Percentiles rank a stretch among this genome's conserved stretches.
Conservation (phyloP, 495 filamentous ascomycete species). For the Penicillium pulvis region DNA sequence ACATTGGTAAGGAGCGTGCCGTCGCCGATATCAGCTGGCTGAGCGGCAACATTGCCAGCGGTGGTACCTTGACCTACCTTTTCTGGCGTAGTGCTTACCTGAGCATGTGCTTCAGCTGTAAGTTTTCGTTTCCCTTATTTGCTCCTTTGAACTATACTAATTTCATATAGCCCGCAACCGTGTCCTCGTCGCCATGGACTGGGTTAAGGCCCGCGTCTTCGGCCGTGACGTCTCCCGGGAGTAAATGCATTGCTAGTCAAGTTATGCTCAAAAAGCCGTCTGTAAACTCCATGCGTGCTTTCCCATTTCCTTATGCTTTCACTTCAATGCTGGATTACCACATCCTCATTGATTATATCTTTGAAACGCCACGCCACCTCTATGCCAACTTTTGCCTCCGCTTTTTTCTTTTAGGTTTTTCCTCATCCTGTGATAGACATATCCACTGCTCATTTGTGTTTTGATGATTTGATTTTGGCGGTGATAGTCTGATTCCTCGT, state of each 20-base stretch:
- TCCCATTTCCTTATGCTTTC: slow-evolving; percentile 16
- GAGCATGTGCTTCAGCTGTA: slow-evolving; percentile 99
- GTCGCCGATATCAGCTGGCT: slow-evolving; percentile 98
- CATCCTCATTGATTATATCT: slow-evolving; percentile 7
- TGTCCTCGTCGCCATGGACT: slow-evolving; percentile 88
- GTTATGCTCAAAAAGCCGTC: slow-evolving; percentile 3
- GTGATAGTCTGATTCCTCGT: slow-evolving; percentile 12
- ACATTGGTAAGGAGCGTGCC: slow-evolving; percentile 97
- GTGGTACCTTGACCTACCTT: slow-evolving; percentile 79
- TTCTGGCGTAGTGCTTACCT: slow-evolving; percentile 98
- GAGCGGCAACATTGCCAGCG: slow-evolving; percentile 90
- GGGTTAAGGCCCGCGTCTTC: slow-evolving; percentile 93
- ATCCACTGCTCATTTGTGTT: slow-evolving; percentile 22
- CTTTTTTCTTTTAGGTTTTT: slow-evolving; percentile 12
- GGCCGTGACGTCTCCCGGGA: slow-evolving; percentile 95
- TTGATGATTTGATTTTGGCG: slow-evolving; percentile 24
- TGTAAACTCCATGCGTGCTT: slow-evolving; percentile 16
- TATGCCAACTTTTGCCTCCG: slow-evolving; percentile 16
- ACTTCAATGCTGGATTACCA: slow-evolving; percentile 6
- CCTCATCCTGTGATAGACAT: slow-evolving; percentile 27
- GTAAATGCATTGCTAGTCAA: slow-evolving; percentile 48
- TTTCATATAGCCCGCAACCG: slow-evolving; percentile 73
- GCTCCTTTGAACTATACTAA: slow-evolving; percentile 8
- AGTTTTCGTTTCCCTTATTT: slow-evolving; percentile 42
- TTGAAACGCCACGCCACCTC: slow-evolving; percentile 26